Conservation (phyloP, 805 yeast genomes). For the Pichia gijzeniarum region DNA sequence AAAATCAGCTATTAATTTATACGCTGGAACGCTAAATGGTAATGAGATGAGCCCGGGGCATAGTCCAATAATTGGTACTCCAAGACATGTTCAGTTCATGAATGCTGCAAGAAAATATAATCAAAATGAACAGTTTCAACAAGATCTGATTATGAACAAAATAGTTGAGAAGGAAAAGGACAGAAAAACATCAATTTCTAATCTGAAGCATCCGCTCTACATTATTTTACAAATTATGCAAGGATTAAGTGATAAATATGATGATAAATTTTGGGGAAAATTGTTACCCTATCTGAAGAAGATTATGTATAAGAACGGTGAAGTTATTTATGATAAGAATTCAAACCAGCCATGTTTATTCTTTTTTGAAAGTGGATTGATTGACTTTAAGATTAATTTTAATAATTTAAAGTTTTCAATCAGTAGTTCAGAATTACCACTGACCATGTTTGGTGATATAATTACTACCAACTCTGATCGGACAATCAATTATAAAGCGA, state of each 20-base stretch:
- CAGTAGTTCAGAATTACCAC: conserved; percentile 48
- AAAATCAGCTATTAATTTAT: background rate
- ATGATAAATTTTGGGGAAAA: conserved; percentile 55
- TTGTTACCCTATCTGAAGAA: conserved; percentile 52
- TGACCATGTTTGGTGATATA: conserved; percentile 69
- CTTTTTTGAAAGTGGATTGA: conserved; percentile 46
- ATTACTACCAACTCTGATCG: conserved; percentile 33
- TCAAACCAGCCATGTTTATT: conserved; percentile 47
- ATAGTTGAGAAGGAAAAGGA: conserved; percentile 8
- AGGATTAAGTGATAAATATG: conserved; percentile 43
- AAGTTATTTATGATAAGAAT: conserved; percentile 42
- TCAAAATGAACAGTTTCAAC: conserved; percentile 28
- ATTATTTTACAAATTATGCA: conserved; percentile 58
- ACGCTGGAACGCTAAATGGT: background rate
- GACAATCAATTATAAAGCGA: conserved; percentile 35
- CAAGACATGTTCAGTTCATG: conserved; percentile 45
- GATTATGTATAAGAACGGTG: conserved; percentile 21
- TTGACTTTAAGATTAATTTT: conserved; percentile 40
- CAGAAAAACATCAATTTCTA: conserved; percentile 9
- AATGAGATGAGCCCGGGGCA: background rate
- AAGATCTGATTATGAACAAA: conserved; percentile 24
- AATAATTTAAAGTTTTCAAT: conserved; percentile 29
- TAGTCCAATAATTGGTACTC: conserved; percentile 36
- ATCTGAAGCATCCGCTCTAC: conserved; percentile 43
- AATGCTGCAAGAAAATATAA: conserved; percentile 43